Percentiles rank a stretch among this genome's conserved stretches.
These are phyloP conservation scores for Schizothecium vesticola DNA, from an alignment of 495 filamentous ascomycete genomes.

Conservation along the genomic window DNA sequence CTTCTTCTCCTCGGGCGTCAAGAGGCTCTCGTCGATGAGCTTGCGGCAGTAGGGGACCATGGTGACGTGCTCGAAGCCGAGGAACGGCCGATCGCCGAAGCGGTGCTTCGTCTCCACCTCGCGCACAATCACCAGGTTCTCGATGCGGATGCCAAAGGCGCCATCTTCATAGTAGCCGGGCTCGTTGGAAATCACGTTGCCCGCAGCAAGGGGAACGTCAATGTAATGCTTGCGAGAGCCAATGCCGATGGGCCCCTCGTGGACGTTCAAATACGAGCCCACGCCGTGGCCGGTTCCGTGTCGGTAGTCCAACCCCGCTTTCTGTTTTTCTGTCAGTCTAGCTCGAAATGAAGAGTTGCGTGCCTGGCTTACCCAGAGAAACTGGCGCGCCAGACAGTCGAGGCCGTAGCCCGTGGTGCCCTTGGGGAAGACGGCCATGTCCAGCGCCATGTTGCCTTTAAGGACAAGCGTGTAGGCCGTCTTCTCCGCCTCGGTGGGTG, in stretches of 20 bases:
- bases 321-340: constrained; percentile 32
- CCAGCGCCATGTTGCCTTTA: constrained; percentile 91
- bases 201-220: constrained; percentile 82
- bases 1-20: constrained; percentile 70
- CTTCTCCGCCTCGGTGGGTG: constrained; percentile 77
- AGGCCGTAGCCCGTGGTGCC: constrained; percentile 90
- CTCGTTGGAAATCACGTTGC: constrained; percentile 92
- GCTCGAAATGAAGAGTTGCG: neutral
- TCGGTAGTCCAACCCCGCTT: constrained; percentile 85
- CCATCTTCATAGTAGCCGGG: constrained; percentile 99
- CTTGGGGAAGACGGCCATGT: constrained; percentile 86
- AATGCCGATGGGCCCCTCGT: constrained; percentile 96
- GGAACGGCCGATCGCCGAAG: constrained; percentile 89
- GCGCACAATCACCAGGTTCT: constrained; percentile 87
- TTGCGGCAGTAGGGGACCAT: constrained; percentile 93
- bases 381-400: constrained; percentile 83
- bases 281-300: constrained; percentile 98
- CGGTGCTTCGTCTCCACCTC: constrained; percentile 79
- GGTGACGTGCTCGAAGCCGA: constrained; percentile 95
- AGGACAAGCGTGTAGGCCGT: constrained; percentile 93
- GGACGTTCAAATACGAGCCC: constrained; percentile 88
- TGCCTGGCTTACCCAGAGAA: constrained; percentile 63
- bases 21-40: constrained; percentile 67
- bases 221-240: constrained; percentile 87
- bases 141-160: constrained; percentile 94